Evolutionary conservation across 305 asterid genomes (phyloP).

Genomic region (Fraxinus sp.): DNA sequence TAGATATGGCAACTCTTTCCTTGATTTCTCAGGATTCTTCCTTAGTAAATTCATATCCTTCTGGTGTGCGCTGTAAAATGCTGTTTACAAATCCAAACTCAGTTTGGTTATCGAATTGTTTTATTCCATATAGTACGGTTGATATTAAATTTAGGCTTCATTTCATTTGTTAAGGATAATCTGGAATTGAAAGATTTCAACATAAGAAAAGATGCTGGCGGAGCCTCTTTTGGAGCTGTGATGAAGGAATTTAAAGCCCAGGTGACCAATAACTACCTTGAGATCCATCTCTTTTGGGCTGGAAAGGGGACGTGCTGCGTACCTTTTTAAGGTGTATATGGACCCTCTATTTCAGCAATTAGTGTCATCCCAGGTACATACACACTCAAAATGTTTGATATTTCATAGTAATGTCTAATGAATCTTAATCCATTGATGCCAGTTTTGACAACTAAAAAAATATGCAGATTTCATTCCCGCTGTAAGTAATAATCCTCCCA

Average conservation of each 20-base stretch:
- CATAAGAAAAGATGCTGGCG: constrained; percentile 49
- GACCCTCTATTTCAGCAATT: constrained; percentile 68
- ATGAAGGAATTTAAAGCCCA: constrained; percentile 31
- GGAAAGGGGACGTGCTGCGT: constrained; percentile 82
- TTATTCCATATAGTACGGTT: background rate
- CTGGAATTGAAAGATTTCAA: constrained; percentile 50
- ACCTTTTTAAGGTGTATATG: constrained; percentile 51
- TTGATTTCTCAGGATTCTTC: background rate
- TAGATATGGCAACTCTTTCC: background rate
- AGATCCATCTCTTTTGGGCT: constrained; percentile 78
- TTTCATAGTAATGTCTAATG: background rate
- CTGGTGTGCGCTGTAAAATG: background rate
- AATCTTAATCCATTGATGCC: background rate
- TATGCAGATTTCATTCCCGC: constrained; percentile 36
- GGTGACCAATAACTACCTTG: constrained; percentile 58
- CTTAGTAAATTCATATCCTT: background rate
- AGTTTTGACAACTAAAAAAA: background rate
- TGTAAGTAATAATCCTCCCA: constrained; percentile 36
- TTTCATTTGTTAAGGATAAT: constrained; percentile 42
- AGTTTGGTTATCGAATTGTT: background rate
- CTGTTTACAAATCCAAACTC: background rate
- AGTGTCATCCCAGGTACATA: constrained; percentile 59
- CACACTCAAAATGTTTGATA: background rate
- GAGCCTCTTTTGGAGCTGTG: constrained; percentile 42
- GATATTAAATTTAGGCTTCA: background rate